Evolutionary conservation across 345 rosid species (phyloP).

Genomic region (Brassica juncea): DNA sequence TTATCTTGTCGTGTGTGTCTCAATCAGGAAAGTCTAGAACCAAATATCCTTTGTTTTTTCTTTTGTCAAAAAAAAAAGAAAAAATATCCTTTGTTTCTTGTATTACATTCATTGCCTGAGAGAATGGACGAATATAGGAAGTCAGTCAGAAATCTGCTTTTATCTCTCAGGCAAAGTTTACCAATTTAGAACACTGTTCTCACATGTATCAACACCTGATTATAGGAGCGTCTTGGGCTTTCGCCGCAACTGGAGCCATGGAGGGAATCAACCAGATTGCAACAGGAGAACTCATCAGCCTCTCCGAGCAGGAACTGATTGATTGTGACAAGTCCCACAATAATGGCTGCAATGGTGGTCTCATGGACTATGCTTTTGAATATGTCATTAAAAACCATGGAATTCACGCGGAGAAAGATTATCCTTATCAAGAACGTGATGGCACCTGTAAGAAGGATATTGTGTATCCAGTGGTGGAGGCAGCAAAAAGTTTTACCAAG

Average conservation of each 20-base stretch:
- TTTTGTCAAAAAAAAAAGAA: no score
- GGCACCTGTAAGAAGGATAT: constrained; percentile 65
- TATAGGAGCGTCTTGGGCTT: constrained; percentile 95
- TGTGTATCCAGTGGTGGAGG: constrained; percentile 37
- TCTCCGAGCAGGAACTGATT: constrained; percentile 87
- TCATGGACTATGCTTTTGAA: constrained; percentile 89
- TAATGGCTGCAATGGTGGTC: constrained; percentile 84
- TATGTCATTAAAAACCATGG: constrained; percentile 76
- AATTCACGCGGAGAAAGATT: constrained; percentile 82
- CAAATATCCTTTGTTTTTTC: background rate
- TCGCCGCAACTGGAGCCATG: constrained; percentile 89
- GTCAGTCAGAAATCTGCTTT: background rate
- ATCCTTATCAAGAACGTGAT: constrained; percentile 63
- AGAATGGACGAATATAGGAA: background rate
- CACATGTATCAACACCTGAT: background rate
- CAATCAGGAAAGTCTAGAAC: constrained; percentile 10
- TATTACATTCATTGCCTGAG: background rate
- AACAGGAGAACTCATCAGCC: constrained; percentile 80
- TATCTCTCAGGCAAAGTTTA: background rate
- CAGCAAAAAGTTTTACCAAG: no score
- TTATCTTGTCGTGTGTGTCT: background rate
- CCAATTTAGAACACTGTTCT: background rate
- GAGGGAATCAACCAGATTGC: constrained; percentile 85
- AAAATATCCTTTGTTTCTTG: background rate
- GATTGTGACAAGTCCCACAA: constrained; percentile 81